A percentile compares a stretch with the other conserved stretches of the same genome.
Conservation (phyloP, 345 rosid genomes). For the Heritiera littoralis region DNA sequence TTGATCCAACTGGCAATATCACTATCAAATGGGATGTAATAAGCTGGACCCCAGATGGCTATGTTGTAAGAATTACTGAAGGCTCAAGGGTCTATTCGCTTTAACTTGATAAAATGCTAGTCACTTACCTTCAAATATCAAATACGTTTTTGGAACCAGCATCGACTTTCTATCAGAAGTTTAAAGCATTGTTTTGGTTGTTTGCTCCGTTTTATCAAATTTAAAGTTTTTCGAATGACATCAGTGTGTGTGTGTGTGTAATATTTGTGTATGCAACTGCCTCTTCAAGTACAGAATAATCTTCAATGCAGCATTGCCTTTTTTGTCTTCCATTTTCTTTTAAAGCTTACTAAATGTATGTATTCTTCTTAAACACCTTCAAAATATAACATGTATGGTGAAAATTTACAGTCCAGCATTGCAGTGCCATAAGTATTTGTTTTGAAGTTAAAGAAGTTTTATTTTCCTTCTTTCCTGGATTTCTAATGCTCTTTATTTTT, state of each 20-base stretch:
- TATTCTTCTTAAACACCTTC: background rate
- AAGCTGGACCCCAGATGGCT: conserved; percentile 94
- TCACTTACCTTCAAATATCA: conserved; percentile 4
- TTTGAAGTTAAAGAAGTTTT: background rate
- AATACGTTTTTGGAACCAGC: background rate
- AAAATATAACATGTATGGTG: background rate
- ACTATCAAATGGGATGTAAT: conserved; percentile 95
- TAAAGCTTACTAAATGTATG: background rate
- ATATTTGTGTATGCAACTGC: background rate
- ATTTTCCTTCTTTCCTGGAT: background rate
- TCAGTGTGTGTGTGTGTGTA: too few species aligned
- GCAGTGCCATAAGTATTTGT: background rate
- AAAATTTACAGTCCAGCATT: background rate
- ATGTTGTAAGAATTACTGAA: conserved; percentile 63
- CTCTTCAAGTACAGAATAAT: background rate
- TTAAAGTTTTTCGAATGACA: background rate
- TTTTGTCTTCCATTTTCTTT: background rate
- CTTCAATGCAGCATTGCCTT: background rate
- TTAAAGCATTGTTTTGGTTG: background rate
- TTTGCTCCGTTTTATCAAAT: background rate
- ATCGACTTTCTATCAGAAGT: background rate
- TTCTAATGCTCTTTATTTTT: background rate
- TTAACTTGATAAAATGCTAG: background rate
- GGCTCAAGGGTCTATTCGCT: background rate
- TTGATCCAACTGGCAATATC: conserved; percentile 89